A percentile compares a stretch with the other conserved stretches of the same genome.
Conservation (phyloP, 1,284 basidiomycete species). For the Salmacisia buchloeana region DNA sequence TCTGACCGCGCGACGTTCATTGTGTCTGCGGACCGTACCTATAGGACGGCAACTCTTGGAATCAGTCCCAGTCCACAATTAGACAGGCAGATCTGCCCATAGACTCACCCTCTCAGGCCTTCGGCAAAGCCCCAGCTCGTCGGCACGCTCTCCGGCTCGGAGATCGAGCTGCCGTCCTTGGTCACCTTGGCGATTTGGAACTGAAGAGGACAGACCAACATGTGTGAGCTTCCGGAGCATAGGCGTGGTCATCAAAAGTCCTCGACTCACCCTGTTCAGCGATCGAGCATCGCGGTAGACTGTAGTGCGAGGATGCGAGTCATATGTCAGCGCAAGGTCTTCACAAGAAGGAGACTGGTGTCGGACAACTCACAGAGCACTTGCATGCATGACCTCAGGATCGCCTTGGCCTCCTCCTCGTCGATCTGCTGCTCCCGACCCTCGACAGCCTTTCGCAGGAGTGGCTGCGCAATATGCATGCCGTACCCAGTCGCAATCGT, state of each 20-base stretch:
- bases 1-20: too few species aligned
- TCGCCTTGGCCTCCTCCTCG: constrained; percentile 71
- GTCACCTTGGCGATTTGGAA: constrained; percentile 93
- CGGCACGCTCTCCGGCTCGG: constrained; percentile 69
- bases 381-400: constrained; percentile 81
- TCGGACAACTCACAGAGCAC: constrained; percentile 62
- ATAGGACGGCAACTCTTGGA: neutral
- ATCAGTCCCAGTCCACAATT: too few species aligned
- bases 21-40: constrained; percentile 49
- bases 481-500: constrained; percentile 96
- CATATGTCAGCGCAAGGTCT: neutral
- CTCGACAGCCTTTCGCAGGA: constrained; percentile 84
- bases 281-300: constrained; percentile 91
- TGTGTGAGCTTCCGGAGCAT: neutral
- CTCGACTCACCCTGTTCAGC: constrained; percentile 76
- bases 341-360: neutral
- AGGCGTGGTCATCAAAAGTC: neutral
- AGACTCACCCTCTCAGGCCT: constrained; percentile 63
- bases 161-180: constrained; percentile 69
- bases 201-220: constrained; percentile 53
- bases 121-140: constrained; percentile 92
- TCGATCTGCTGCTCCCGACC: constrained; percentile 68
- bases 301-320: constrained; percentile 3
- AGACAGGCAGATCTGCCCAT: neutral
- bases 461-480: constrained; percentile 85